These are phyloP conservation scores for Steccherinum ochraceum DNA, from an alignment of 768 basidiomycete genomes.

Conservation along the genomic window DNA sequence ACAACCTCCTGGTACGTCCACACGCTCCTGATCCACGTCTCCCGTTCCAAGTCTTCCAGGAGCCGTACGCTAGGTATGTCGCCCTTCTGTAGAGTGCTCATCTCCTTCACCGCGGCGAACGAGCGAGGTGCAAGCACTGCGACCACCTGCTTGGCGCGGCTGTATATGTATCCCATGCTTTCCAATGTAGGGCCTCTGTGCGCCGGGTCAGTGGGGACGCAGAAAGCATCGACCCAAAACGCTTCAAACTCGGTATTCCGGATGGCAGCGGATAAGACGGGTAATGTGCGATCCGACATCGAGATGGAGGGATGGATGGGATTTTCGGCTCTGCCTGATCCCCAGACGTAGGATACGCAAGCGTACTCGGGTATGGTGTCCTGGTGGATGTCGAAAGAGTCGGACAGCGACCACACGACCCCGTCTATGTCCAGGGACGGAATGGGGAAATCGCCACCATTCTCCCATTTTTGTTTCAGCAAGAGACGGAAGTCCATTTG, in stretches of 20 bases:
- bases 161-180: constrained; percentile 14
- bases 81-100: constrained; percentile 4
- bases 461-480: neutral
- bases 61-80: constrained; percentile 1
- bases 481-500: neutral
- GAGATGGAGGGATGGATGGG: constrained; percentile 8
- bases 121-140: constrained; percentile 10
- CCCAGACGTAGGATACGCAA: constrained; percentile 20
- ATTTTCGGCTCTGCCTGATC: constrained; percentile 5
- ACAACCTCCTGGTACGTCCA: constrained; percentile 17
- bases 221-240: constrained; percentile 14
- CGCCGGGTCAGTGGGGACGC: constrained; percentile 11
- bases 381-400: constrained; percentile 9
- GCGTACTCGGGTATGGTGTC: constrained; percentile 5
- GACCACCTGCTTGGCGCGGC: constrained; percentile 10
- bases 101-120: constrained; percentile 10
- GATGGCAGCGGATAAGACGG: constrained; percentile 7
- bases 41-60: constrained; percentile 11
- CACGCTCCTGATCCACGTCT: constrained; percentile 16
- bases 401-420: constrained; percentile 8
- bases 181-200: constrained; percentile 12
- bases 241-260: constrained; percentile 5
- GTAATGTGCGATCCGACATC: constrained; percentile 15
- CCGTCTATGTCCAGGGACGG: constrained; percentile 4
- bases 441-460: neutral